These are phyloP conservation scores for Vitis cinerea DNA, from an alignment of 164 flowering plant species.

Conservation along the genomic window DNA sequence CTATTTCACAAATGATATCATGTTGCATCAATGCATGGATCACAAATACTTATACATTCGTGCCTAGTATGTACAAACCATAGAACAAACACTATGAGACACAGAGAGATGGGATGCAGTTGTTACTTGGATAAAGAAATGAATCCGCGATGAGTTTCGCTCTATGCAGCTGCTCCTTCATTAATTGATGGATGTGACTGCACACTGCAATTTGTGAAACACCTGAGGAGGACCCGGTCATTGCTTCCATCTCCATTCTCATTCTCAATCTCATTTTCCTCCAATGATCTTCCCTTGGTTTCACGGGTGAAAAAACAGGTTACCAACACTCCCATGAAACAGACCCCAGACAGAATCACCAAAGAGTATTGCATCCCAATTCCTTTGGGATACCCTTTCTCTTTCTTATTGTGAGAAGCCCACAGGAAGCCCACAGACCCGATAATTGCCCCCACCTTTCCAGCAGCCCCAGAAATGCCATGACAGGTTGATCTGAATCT, in stretches of 20 bases:
- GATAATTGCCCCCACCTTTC: conserved; percentile 63
- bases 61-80: no score
- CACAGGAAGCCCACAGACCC: conserved; percentile 56
- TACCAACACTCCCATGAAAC: conserved; percentile 36
- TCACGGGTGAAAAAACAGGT: conserved; percentile 52
- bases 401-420: conserved; percentile 32
- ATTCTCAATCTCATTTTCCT: conserved; percentile 68
- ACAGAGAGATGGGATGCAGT: no score
- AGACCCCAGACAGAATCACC: conserved; percentile 40
- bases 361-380: conserved; percentile 33
- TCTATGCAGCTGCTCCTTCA: not conserved
- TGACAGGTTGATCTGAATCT: conserved; percentile 71
- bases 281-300: conserved; percentile 63
- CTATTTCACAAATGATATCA: no score
- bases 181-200: not conserved
- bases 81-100: no score
- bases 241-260: conserved; percentile 29
- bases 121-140: no score
- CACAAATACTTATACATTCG: no score
- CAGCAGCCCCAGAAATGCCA: conserved; percentile 60
- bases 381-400: conserved; percentile 18
- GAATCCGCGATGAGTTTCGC: not conserved
- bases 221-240: conserved; percentile 1
- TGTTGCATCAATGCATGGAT: no score
- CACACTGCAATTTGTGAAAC: not conserved